Conservation (phyloP, 352 stramenopile genomes). For the Globisporangium okanoganense region DNA sequence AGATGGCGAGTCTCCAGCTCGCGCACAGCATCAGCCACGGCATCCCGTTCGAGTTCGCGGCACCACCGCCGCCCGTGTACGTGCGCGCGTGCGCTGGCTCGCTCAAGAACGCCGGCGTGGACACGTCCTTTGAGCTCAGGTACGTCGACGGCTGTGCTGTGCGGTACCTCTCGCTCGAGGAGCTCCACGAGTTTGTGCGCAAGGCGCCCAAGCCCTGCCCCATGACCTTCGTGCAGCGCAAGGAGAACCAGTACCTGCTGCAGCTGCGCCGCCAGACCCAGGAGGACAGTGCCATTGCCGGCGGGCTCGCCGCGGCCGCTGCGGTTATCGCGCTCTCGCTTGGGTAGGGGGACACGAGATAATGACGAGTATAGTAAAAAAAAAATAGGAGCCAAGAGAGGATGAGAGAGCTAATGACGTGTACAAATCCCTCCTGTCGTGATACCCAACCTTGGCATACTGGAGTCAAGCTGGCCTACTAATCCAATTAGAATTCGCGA, state of each 20-base stretch:
- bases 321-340: slow-evolving; percentile 18
- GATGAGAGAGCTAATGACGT: too few relatives aligned
- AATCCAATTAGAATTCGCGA: too few relatives aligned
- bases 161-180: slow-evolving; percentile 58
- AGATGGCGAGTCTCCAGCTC: slow-evolving; percentile 48
- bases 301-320: slow-evolving; percentile 20
- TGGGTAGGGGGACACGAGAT: neutral
- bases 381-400: too few relatives aligned
- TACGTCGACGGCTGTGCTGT: slow-evolving; percentile 50
- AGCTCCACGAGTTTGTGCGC: slow-evolving; percentile 60
- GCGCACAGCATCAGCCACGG: slow-evolving; percentile 37
- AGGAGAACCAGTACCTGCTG: slow-evolving; percentile 42
- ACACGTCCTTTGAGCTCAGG: slow-evolving; percentile 57
- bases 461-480: too few relatives aligned
- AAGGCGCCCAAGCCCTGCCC: slow-evolving; percentile 49
- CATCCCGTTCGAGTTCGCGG: slow-evolving; percentile 59
- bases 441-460: too few relatives aligned
- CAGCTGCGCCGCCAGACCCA: slow-evolving; percentile 21
- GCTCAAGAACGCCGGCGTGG: slow-evolving; percentile 48
- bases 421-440: too few relatives aligned
- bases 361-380: too few relatives aligned
- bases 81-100: slow-evolving; percentile 44
- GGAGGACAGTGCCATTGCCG: slow-evolving; percentile 20
- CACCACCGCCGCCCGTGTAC: slow-evolving; percentile 46
- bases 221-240: slow-evolving; percentile 59